phyloP scores from a whole-genome alignment of 805 yeast genomes.

The Pichia ethanolica region DNA sequence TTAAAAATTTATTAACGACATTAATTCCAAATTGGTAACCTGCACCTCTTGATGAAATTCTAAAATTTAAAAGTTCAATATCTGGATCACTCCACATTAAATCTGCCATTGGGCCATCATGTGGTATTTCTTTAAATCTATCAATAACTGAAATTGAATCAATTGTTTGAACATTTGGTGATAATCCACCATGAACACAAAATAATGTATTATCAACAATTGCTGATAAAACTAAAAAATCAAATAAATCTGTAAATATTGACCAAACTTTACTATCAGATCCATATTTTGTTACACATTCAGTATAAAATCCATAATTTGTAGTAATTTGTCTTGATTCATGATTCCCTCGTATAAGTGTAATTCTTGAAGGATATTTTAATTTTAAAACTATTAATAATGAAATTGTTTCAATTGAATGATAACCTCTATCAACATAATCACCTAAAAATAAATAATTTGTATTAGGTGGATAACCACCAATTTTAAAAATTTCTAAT shows the following conservation, averaged over 20 bases:
- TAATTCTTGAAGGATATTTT: conserved; percentile 79
- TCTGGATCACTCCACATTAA: conserved; percentile 98
- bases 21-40: conserved; percentile 94
- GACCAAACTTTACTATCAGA: conserved; percentile 70
- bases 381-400: conserved; percentile 74
- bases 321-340: conserved; percentile 96
- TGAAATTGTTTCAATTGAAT: conserved; percentile 87
- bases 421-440: conserved; percentile 93
- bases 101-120: conserved; percentile 99
- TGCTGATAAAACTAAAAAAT: conserved; percentile 80
- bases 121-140: conserved; percentile 91
- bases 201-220: conserved; percentile 85
- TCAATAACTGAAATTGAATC: conserved; percentile 90
- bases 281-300: conserved; percentile 86
- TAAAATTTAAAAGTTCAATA: conserved; percentile 68
- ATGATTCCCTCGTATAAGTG: conserved; percentile 87
- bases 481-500: conserved; percentile 85
- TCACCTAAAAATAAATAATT: conserved; percentile 92
- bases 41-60: conserved; percentile 92
- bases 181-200: conserved; percentile 95
- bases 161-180: conserved; percentile 89
- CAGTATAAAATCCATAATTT: conserved; percentile 94
- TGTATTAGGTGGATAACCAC: conserved; percentile 89
- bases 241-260: conserved; percentile 87
- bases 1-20: conserved; percentile 80